A percentile compares a stretch with the other conserved stretches of the same genome.
Evolutionary conservation across 257 asterid genomes (phyloP).

Genomic region (Fraxinus anomala): DNA sequence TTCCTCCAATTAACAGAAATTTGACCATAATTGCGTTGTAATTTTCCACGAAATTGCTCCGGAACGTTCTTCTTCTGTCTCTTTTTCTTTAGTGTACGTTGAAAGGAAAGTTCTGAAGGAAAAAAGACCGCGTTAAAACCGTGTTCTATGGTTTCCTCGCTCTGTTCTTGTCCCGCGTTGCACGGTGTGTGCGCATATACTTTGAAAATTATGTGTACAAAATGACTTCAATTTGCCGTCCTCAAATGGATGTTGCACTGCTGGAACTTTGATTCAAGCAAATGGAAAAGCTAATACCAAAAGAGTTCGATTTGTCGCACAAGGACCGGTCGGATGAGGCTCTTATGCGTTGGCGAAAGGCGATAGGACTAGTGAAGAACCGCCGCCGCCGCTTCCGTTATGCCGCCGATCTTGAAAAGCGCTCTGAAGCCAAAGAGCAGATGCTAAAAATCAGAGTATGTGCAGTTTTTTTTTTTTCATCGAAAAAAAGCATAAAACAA

Average conservation of each 20-base stretch:
- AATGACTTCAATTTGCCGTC: background rate
- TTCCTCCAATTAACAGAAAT: no score
- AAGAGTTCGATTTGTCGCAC: constrained; percentile 64
- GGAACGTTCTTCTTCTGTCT: background rate
- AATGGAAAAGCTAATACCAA: constrained; percentile 48
- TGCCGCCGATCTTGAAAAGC: constrained; percentile 68
- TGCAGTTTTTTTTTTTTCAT: background rate
- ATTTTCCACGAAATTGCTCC: background rate
- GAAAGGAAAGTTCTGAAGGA: background rate
- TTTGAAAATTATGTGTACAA: background rate
- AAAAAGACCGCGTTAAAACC: background rate
- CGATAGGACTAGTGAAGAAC: constrained; percentile 69
- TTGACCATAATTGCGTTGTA: background rate
- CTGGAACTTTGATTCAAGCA: background rate
- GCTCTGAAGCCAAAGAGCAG: constrained; percentile 66
- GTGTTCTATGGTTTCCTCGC: background rate
- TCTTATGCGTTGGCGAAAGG: constrained; percentile 65
- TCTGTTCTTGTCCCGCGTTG: background rate
- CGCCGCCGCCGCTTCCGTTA: constrained; percentile 78
- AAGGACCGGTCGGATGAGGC: constrained; percentile 66
- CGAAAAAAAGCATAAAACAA: no score
- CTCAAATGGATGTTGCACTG: background rate
- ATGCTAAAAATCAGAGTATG: constrained; percentile 67
- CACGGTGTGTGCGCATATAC: background rate
- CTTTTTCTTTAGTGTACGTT: background rate